phyloP scores from a whole-genome alignment of 768 basidiomycete genomes.

The Hemileccinum rubropunctum region DNA sequence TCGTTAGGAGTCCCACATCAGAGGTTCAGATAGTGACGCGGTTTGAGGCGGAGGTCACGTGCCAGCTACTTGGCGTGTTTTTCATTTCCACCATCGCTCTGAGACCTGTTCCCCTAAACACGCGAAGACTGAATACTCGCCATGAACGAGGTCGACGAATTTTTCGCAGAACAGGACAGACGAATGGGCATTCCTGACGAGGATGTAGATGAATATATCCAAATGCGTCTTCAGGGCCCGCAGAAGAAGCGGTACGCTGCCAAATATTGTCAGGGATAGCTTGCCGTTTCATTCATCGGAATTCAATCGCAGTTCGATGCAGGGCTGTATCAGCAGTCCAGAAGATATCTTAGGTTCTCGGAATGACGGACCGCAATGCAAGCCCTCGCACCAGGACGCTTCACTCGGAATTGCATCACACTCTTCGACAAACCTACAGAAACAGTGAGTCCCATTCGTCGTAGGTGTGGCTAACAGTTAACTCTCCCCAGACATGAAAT shows the following conservation, averaged over 20 bases:
- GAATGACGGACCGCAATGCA: conserved; percentile 2
- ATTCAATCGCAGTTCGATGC: conserved; percentile 3
- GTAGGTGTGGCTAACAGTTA: not conserved
- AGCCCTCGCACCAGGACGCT: not conserved
- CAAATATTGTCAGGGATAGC: not conserved
- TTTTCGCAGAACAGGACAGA: conserved; percentile 54
- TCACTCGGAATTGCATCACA: not conserved
- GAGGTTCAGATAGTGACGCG: too few species aligned
- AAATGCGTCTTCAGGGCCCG: conserved; percentile 23
- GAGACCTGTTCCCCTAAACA: not conserved
- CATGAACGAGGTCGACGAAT: conserved; percentile 41
- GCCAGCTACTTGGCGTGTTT: too few species aligned
- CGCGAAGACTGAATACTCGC: not conserved
- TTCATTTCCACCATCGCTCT: too few species aligned
- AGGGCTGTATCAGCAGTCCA: not conserved
- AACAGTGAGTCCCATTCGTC: conserved; percentile 9
- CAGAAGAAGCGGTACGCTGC: conserved; percentile 17
- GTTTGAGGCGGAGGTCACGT: too few species aligned
- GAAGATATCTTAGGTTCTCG: not conserved
- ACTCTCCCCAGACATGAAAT: conserved; percentile 3
- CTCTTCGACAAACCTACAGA: not conserved
- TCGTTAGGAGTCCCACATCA: too few species aligned
- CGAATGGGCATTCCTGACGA: conserved; percentile 55
- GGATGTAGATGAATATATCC: conserved; percentile 46
- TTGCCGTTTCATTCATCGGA: conserved; percentile 5